These are phyloP conservation scores for Crepidotus variabilis DNA, from an alignment of 768 basidiomycete species.

Conservation along the genomic window DNA sequence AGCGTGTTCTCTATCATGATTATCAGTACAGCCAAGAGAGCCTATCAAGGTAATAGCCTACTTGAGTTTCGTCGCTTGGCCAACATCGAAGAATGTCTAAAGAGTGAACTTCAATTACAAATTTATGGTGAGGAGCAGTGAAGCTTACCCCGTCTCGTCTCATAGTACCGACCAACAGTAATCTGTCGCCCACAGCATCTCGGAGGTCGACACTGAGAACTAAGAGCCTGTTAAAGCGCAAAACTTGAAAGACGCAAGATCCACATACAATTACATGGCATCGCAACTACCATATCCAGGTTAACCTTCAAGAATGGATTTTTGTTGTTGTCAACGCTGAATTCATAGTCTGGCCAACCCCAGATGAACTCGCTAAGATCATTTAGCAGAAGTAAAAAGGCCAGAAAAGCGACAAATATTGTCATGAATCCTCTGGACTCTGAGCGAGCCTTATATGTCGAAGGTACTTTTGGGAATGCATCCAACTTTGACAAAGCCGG, in stretches of 20 bases:
- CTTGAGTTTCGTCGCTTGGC: constrained; percentile 75
- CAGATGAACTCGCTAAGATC: constrained; percentile 90
- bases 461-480: constrained; percentile 83
- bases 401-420: constrained; percentile 60
- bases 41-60: constrained; percentile 20
- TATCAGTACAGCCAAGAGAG: not conserved
- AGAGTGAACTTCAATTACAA: not conserved
- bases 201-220: constrained; percentile 85
- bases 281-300: constrained; percentile 88
- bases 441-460: constrained; percentile 77
- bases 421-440: constrained; percentile 82
- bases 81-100: constrained; percentile 76
- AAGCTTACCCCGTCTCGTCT: constrained; percentile 76
- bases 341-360: constrained; percentile 90
- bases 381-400: constrained; percentile 76
- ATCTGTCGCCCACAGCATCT: constrained; percentile 90
- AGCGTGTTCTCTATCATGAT: constrained; percentile 53
- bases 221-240: constrained; percentile 25
- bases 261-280: constrained; percentile 86
- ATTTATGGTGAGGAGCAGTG: not conserved
- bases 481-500: constrained; percentile 77
- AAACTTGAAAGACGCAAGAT: not conserved
- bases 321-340: constrained; percentile 72
- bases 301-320: constrained; percentile 75
- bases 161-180: constrained; percentile 77